phyloP scores from a whole-genome alignment of 2,329 filamentous ascomycete species.

The Phoma sp. region DNA sequence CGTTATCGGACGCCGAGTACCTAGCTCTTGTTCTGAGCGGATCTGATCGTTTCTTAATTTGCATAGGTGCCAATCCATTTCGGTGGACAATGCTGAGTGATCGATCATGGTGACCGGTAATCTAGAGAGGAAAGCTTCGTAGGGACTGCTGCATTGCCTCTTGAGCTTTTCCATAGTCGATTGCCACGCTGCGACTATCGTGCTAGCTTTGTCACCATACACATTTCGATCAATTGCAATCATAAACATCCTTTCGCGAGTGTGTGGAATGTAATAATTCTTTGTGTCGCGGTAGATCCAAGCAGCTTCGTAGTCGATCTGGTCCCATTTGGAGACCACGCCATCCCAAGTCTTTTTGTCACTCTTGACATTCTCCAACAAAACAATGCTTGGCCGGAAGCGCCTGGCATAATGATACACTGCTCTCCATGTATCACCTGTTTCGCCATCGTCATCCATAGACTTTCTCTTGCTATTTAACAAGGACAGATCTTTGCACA shows the following conservation, averaged over 20 bases:
- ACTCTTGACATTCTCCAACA: constrained; percentile 72
- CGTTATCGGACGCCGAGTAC: constrained; percentile 63
- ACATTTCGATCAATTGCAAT: constrained; percentile 48
- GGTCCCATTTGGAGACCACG: constrained; percentile 54
- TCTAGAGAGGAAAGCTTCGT: constrained; percentile 66
- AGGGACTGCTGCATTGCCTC: constrained; percentile 65
- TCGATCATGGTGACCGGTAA: constrained; percentile 60
- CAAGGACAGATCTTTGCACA: constrained; percentile 81
- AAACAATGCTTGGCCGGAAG: constrained; percentile 66
- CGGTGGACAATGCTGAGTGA: constrained; percentile 21
- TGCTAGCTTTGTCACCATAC: constrained; percentile 19
- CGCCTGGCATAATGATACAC: constrained; percentile 63
- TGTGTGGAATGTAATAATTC: constrained; percentile 76
- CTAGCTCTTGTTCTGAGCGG: constrained; percentile 59
- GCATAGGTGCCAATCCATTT: constrained; percentile 63
- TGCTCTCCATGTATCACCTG: constrained; percentile 67
- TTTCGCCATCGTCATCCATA: constrained; percentile 65
- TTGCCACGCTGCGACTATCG: constrained; percentile 50
- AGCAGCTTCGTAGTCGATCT: constrained; percentile 62
- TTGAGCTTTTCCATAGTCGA: constrained; percentile 55
- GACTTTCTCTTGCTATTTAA: constrained; percentile 64
- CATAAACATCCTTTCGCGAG: constrained; percentile 55
- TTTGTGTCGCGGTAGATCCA: constrained; percentile 68
- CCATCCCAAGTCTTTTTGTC: constrained; percentile 62
- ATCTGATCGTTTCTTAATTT: constrained; percentile 64